Conservation (phyloP, 2,329 filamentous ascomycete genomes). For the Apiospora arundinis region DNA sequence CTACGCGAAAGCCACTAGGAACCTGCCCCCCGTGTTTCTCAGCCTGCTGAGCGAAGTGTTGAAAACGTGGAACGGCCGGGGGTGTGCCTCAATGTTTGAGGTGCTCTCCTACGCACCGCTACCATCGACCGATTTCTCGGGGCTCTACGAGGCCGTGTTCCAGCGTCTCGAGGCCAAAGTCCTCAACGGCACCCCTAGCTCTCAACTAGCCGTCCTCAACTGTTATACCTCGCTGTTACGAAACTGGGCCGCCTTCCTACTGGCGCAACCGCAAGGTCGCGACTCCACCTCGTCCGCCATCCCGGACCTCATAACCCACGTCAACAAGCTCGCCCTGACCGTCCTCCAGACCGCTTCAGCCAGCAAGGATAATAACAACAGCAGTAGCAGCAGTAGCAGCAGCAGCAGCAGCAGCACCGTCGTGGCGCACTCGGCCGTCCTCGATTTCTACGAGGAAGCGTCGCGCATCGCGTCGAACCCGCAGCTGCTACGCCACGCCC, state of each 20-base stretch:
- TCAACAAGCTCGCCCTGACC: conserved; percentile 63
- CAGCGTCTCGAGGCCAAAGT: conserved; percentile 57
- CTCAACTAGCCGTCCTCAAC: conserved; percentile 65
- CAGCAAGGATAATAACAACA: conserved; percentile 34
- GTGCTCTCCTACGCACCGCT: conserved; percentile 64
- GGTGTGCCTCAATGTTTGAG: conserved; percentile 60
- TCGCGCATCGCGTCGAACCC: conserved; percentile 61
- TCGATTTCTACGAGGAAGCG: conserved; percentile 73
- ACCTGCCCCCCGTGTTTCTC: conserved; percentile 55
- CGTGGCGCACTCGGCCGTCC: conserved; percentile 60
- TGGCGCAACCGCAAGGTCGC: conserved; percentile 46
- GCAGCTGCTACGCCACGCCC: conserved; percentile 58
- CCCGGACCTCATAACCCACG: conserved; percentile 52
- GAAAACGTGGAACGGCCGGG: conserved; percentile 66
- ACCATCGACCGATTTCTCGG: conserved; percentile 57
- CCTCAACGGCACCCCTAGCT: conserved; percentile 54
- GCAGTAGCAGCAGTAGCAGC: conserved; percentile 25
- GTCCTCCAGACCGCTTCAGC: conserved; percentile 56
- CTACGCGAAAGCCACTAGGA: conserved; percentile 63
- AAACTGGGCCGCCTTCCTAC: conserved; percentile 59
- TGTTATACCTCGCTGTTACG: conserved; percentile 73
- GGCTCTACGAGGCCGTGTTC: conserved; percentile 54
- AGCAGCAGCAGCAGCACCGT: conserved; percentile 42
- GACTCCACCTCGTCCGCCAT: conserved; percentile 46
- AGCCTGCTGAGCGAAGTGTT: conserved; percentile 61